Percentiles rank a stretch among this genome's conserved stretches.
Evolutionary conservation across 441 rosid species (phyloP).

Genomic region (Aquilaria agallochum): DNA sequence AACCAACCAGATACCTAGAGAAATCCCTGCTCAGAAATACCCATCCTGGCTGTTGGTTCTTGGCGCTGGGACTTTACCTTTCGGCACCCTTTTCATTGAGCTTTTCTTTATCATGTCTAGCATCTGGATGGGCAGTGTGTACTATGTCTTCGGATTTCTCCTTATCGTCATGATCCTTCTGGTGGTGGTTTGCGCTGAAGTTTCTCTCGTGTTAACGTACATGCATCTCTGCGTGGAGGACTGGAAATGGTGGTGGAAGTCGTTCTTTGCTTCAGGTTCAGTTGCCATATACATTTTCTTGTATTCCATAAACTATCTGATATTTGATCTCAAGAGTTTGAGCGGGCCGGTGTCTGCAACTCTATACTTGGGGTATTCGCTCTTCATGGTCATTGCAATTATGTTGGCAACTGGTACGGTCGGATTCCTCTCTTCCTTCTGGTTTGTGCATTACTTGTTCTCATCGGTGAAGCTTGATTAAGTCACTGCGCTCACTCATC

Average conservation of each 20-base stretch:
- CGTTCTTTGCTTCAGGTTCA: conserved; percentile 71
- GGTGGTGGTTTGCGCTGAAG: conserved; percentile 65
- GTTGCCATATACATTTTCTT: conserved; percentile 63
- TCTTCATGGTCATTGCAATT: conserved; percentile 59
- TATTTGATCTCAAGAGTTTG: conserved; percentile 60
- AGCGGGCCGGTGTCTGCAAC: conserved; percentile 67
- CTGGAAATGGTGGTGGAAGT: conserved; percentile 85
- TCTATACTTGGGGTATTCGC: conserved; percentile 57
- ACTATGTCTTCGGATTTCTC: conserved; percentile 62
- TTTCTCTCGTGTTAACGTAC: conserved; percentile 56
- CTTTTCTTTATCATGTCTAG: conserved; percentile 73
- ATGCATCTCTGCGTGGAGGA: conserved; percentile 70
- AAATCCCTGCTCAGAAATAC: conserved; percentile 61
- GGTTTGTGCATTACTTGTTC: conserved; percentile 74
- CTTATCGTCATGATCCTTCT: conserved; percentile 49
- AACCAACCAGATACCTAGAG: conserved; percentile 67
- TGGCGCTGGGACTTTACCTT: conserved; percentile 62
- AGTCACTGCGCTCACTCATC: conserved; percentile 2
- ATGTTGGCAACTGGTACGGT: conserved; percentile 65
- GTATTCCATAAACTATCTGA: conserved; percentile 56
- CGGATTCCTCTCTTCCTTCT: conserved; percentile 70
- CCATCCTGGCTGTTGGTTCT: conserved; percentile 64
- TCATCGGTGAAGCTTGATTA: conserved; percentile 74
- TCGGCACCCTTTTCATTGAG: conserved; percentile 62
- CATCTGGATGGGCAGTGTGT: conserved; percentile 65